These are phyloP conservation scores for Davidsoniella eucalypti DNA, from an alignment of 2,329 filamentous ascomycete species.

Conservation along the genomic window DNA sequence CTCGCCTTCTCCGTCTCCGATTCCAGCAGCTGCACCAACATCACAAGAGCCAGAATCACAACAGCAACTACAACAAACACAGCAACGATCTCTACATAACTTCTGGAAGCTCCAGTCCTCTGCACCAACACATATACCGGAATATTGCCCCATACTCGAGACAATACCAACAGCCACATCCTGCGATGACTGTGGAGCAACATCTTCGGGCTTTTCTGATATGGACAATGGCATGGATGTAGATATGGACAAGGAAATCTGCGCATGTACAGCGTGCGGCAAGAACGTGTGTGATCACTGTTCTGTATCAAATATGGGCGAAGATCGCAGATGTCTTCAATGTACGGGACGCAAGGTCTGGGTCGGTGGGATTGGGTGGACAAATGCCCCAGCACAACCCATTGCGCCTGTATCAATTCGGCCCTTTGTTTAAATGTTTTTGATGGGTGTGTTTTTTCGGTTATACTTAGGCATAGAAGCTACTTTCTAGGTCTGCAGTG, in stretches of 20 bases:
- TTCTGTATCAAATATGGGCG: constrained; percentile 40
- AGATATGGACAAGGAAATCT: constrained; percentile 20
- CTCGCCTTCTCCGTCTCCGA: constrained; percentile 8
- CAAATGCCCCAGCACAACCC: background rate
- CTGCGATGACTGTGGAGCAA: constrained; percentile 38
- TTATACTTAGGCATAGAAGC: background rate
- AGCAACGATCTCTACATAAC: constrained; percentile 38
- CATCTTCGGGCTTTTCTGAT: background rate
- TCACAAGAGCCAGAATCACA: background rate
- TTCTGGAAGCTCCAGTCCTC: constrained; percentile 41
- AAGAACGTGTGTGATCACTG: constrained; percentile 43
- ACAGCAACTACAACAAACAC: background rate
- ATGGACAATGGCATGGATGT: constrained; percentile 24
- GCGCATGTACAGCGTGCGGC: constrained; percentile 32
- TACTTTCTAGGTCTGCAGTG: background rate
- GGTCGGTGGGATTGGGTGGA: constrained; percentile 12
- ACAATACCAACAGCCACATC: constrained; percentile 17
- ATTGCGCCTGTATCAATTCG: background rate
- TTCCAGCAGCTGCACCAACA: constrained; percentile 4
- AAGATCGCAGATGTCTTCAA: constrained; percentile 33
- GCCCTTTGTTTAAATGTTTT: background rate
- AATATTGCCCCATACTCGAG: background rate
- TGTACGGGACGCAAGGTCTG: constrained; percentile 29
- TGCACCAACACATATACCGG: constrained; percentile 16
- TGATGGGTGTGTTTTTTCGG: too few relatives aligned